These are phyloP conservation scores for Podospora tetraspora DNA, from an alignment of 495 filamentous ascomycete genomes.

Conservation along the genomic window DNA sequence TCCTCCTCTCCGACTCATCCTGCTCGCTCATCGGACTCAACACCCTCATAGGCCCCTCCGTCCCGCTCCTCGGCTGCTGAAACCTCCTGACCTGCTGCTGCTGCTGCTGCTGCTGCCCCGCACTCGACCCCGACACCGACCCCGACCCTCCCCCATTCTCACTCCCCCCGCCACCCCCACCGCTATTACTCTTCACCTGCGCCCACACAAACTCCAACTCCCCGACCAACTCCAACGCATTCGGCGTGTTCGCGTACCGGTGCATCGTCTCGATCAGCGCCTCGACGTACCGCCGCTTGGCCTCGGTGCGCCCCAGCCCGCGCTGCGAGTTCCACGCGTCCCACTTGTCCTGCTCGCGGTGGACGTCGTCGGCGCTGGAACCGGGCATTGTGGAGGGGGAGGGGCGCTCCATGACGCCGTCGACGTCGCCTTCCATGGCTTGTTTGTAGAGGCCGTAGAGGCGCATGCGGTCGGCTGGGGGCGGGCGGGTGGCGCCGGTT, in stretches of 20 bases:
- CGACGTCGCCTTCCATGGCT: constrained; percentile 96
- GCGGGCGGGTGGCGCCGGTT: constrained; percentile 82
- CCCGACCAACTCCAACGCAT: constrained; percentile 80
- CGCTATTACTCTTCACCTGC: constrained; percentile 78
- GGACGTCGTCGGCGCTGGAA: constrained; percentile 39
- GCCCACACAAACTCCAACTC: constrained; percentile 99
- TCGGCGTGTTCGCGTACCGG: constrained; percentile 76
- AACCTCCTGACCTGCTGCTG: constrained; percentile 27
- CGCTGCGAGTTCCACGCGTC: constrained; percentile 90
- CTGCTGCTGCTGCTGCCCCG: too few relatives aligned
- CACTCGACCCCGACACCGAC: not conserved
- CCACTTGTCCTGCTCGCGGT: constrained; percentile 60
- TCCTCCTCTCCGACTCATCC: constrained; percentile 57
- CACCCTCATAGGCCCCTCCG: constrained; percentile 57
- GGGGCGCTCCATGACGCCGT: constrained; percentile 84
- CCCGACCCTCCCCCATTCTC: constrained; percentile 43
- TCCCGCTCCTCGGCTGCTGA: constrained; percentile 40
- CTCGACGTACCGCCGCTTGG: constrained; percentile 88
- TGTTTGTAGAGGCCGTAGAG: constrained; percentile 99
- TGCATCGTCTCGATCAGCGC: constrained; percentile 97
- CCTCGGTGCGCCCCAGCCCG: constrained; percentile 78
- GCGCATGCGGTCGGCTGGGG: constrained; percentile 73
- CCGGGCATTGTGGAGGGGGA: constrained; percentile 30
- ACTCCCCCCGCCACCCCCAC: constrained; percentile 40
- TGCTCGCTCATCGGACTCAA: constrained; percentile 76